These are phyloP conservation scores for Cladosporium phlei DNA, from an alignment of 2,329 filamentous ascomycete species.

Conservation along the genomic window DNA sequence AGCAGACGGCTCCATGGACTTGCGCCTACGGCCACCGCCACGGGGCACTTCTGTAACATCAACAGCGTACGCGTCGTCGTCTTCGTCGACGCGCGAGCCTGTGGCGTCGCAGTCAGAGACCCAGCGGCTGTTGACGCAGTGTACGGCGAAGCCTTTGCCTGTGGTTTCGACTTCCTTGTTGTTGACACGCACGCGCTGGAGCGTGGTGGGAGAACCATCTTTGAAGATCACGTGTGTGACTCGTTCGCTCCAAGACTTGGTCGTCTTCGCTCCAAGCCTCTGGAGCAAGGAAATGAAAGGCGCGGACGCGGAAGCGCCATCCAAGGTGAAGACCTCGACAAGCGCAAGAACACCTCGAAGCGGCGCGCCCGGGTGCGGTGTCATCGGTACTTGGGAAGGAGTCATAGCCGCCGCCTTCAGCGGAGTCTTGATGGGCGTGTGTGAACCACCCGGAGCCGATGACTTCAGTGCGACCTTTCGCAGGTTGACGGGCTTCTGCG, in stretches of 20 bases:
- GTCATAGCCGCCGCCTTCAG: conserved; percentile 23
- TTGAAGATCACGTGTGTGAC: conserved; percentile 37
- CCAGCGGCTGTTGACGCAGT: conserved; percentile 36
- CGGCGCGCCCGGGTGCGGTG: conserved; percentile 33
- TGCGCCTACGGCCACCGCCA: conserved; percentile 30
- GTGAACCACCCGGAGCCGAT: conserved; percentile 15
- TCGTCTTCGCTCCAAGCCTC: conserved; percentile 33
- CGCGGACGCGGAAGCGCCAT: conserved; percentile 32
- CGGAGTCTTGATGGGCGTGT: conserved; percentile 30
- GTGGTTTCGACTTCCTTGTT: conserved; percentile 27
- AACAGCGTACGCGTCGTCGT: conserved; percentile 30
- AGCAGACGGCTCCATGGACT: conserved; percentile 34
- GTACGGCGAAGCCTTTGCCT: conserved; percentile 24
- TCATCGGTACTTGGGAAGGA: conserved; percentile 29
- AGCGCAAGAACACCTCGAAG: conserved; percentile 31
- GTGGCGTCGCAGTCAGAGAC: conserved; percentile 32
- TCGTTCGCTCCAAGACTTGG: conserved; percentile 32
- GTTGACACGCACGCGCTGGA: conserved; percentile 30
- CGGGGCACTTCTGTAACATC: conserved; percentile 30
- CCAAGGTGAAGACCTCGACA: conserved; percentile 34
- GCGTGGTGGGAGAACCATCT: conserved; percentile 32
- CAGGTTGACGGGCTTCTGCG: conserved; percentile 16
- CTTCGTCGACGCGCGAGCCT: conserved; percentile 28
- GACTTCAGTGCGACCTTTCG: conserved; percentile 27
- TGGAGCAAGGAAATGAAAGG: conserved; percentile 32